Evolutionary conservation across 306 rosid genomes (phyloP), one percentile per base, ranked within the genome.

Genomic region (Acacia melanoxylon): DNA sequence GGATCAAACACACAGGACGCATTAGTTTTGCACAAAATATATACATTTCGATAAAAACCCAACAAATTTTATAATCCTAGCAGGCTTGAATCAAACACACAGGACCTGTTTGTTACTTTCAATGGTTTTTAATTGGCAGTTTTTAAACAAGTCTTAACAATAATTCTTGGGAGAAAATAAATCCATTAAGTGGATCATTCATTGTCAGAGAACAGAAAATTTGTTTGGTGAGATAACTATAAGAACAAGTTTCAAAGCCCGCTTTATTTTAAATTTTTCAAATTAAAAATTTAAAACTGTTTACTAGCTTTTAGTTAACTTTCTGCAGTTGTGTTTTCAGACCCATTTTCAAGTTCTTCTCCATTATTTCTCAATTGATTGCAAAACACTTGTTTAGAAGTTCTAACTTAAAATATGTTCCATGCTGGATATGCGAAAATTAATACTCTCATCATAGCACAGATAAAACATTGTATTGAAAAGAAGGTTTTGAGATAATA

Each of bases 11-110:
- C 37, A 67, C 45, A 41, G 29, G 16, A 40, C 17, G 3, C 14
- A 2, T 41, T 40, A 20, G 31, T 22, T 69, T 69, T 49, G 84
- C 15, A 68, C 78, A 42, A 66, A 78, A 44, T 46, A 68, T 16
- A 74, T 46, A 22, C 54, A 16, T 35, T 59, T 46, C 27, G 56
- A 82, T 44, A 41, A 77, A 73, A 75, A 68, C 5, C n/a, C 77
- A 31, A 41, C 14, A 35, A 78, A 62, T 67, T 78, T 13, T 45
- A 78, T 27, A 46, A 67, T 67, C 52, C 19, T 41, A 22, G 16
- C 19, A 15, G 19, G 5, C 20, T 48, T 48, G 19, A 48, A 48
- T 48, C 54, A 48, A 5, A 17, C 20, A 65, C 24, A 63, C 40
- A 33, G 45, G 22, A 66, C 14, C 45, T 37, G 48, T 37, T 66